A percentile compares a stretch with the other conserved stretches of the same genome.
These are phyloP conservation scores for Megacollybia marginata DNA, from an alignment of 768 basidiomycete genomes.

Conservation along the genomic window DNA sequence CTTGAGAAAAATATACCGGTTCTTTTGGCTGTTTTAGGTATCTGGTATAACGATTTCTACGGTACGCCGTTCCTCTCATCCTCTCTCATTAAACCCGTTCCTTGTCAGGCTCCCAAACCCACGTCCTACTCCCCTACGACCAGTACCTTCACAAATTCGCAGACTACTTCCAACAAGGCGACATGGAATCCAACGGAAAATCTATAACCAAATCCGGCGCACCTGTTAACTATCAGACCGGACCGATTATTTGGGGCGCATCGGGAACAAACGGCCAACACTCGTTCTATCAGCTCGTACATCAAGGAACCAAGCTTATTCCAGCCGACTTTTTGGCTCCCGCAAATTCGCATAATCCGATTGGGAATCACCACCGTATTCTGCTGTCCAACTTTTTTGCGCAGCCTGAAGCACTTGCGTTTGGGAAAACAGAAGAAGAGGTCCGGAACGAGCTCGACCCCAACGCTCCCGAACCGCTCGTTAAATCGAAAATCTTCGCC, in stretches of 20 bases:
- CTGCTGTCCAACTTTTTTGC: conserved; percentile 97
- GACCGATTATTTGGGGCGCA: conserved; percentile 99
- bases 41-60: conserved; percentile 99
- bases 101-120: conserved; percentile 78
- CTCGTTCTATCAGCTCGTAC: conserved; percentile 97
- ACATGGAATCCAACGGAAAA: conserved; percentile 99
- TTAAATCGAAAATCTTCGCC: conserved; percentile 98
- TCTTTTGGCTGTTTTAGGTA: conserved; percentile 78
- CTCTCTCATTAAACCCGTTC: not conserved
- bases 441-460: conserved; percentile 64
- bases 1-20: conserved; percentile 91
- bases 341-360: conserved; percentile 84
- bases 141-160: conserved; percentile 99
- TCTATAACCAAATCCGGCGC: conserved; percentile 90
- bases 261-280: conserved; percentile 98
- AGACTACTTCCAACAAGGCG: conserved; percentile 99
- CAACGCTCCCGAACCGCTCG: conserved; percentile 70
- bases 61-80: conserved; percentile 25
- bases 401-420: conserved; percentile 94
- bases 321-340: conserved; percentile 92
- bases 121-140: conserved; percentile 93
- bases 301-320: conserved; percentile 90
- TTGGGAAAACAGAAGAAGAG: conserved; percentile 92
- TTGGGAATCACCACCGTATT: conserved; percentile 93
- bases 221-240: conserved; percentile 93